Evolutionary conservation across 2,329 filamentous ascomycete species (phyloP).

Genomic region (Aspergillus sp.): DNA sequence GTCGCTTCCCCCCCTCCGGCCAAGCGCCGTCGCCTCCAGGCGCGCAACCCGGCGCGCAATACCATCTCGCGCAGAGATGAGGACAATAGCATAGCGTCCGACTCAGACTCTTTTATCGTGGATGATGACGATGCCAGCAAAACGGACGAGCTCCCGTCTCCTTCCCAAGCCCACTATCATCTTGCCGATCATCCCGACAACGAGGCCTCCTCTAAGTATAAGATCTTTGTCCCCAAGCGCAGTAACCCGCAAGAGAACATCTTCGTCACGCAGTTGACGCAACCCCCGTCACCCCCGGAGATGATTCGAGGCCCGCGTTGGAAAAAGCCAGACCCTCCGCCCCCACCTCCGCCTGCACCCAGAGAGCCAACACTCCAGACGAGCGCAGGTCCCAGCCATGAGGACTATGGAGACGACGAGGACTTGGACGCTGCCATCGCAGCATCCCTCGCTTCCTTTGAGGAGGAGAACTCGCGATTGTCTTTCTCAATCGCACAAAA

Average conservation of each 20-base stretch:
- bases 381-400: not conserved
- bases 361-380: not conserved
- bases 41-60: not conserved
- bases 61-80: conserved; percentile 2
- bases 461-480: conserved; percentile 25
- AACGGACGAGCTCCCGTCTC: conserved; percentile 17
- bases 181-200: conserved; percentile 18
- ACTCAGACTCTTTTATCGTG: conserved; percentile 18
- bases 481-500: not conserved
- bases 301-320: conserved; percentile 51
- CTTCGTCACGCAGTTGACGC: conserved; percentile 49
- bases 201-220: conserved; percentile 31
- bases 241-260: conserved; percentile 40
- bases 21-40: conserved; percentile 33
- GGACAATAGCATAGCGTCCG: conserved; percentile 12
- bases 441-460: conserved; percentile 38
- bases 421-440: conserved; percentile 36
- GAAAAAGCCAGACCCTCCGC: conserved; percentile 41
- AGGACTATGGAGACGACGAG: conserved; percentile 26
- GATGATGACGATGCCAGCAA: conserved; percentile 15
- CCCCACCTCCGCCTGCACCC: conserved; percentile 13
- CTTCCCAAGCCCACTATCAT: conserved; percentile 10
- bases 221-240: conserved; percentile 42
- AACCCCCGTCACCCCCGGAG: conserved; percentile 50
- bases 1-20: conserved; percentile 21